Base-by-base conservation (phyloP, 2,329 filamentous ascomycete genomes). In the Geoglossum cookeanum region DNA sequence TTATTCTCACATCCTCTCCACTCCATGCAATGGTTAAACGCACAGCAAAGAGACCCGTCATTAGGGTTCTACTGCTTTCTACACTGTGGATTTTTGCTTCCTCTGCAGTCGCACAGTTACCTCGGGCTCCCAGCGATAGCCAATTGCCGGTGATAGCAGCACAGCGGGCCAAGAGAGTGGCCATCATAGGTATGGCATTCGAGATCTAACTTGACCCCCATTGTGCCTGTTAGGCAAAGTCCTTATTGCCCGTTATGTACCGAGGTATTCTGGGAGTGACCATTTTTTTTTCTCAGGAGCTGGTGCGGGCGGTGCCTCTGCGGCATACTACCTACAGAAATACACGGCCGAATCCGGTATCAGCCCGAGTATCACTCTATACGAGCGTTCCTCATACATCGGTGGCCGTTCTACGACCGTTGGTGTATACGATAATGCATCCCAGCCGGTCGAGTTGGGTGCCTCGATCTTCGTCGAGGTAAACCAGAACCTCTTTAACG, bases 351-450 rank as follows among this genome's bases (percentile, higher is more conserved):
- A 78, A 58, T 74, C 72, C 29, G 68, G 75, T n/a, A 68, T 85
- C 17, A 71, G 75, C 1, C 66, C 91, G 59, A 85, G 94, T 62
- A 84, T 97, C 64, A 94, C 89, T 27, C 74, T 98, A 32, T 96
- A 91, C 67, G 92, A 98, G 65, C 84, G 83, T 63, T 81, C 80
- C 15, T 68, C 74, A 35, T 87, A 82, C 62, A 76, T 97, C 48
- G 92, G 92, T 33, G 92, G 92, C 7, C 85, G 92, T 30, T 85
- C 85, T 6, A 86, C 90, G 33, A 97, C 90, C 0, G 84, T 95
- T 17, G 74, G 89, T 64, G 83, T 81, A 1, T 91, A 85, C 66
- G 77, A 79, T 61, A 76, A 91, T 63, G 74, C 81, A 1, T 61
- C 71, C 0, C 72, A 82, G 44, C 84, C 85, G 1, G 78, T 95